Base-by-base conservation (phyloP, 345 rosid species). In the Sisymbrium irio region DNA sequence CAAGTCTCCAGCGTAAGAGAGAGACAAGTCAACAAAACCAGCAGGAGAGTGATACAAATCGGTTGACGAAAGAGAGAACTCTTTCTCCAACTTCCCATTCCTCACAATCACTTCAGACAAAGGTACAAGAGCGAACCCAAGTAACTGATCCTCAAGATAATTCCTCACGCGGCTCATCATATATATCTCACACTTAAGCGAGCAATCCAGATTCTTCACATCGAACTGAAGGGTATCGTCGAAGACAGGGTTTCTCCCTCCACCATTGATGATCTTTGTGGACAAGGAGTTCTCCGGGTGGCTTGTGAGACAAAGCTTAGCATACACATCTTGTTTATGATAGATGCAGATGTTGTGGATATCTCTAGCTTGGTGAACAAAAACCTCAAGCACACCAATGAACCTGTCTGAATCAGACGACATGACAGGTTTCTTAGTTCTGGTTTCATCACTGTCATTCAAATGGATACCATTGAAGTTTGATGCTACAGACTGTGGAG, bases 141-240 rank as follows among this genome's bases (percentile, higher is more conserved):
- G 83, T 79, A 90, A 71, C 86, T 92, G 99, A 74, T 96, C 99
- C 75, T 90, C 99, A 0, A 96, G 92, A 81, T 96, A 96, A 74
- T 96, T 96, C 89, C 68, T 92, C 76, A 92, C 99, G 64, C 99
- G 83, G 76, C 99, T 96, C 96, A 96, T 85, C 98, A 96, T 96
- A 78, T 80, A 96, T 64, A 96, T 81, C 86, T 96, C 99, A 68
- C 97, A 90, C 66, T 90, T 96, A 20, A 96, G 91, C 14, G 93
- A 92, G 62, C 85, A 78, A 17, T 92, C 98, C 17, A 88, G 47
- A 11, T 81, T 85, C 66, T 72, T 82, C 39, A 96, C 96, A 53
- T 88, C 82, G 15, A 90, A 85, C 46, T 57, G 73, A 25, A 96
- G 83, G 32, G 80, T 83, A 19, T 96, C 94, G n/a, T 90, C 88